Evolutionary conservation across 805 yeast genomes (phyloP).

Genomic region (Blastobotrys americana): DNA sequence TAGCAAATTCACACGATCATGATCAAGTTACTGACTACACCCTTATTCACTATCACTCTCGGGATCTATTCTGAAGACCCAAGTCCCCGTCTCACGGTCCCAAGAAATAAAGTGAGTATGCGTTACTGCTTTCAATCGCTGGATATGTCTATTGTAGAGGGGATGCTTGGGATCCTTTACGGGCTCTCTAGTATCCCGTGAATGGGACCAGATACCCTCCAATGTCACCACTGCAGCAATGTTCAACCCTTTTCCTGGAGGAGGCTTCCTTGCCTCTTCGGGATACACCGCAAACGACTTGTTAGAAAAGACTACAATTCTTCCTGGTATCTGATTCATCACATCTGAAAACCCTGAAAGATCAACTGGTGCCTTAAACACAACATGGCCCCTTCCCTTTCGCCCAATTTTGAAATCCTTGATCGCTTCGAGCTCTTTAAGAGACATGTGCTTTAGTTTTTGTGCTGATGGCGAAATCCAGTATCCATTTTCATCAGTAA

Average conservation of each 20-base stretch:
- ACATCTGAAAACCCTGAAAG: slow-evolving; percentile 54
- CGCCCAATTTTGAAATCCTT: slow-evolving; percentile 69
- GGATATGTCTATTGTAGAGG: slow-evolving; percentile 58
- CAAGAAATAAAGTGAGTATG: slow-evolving; percentile 64
- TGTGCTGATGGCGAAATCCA: slow-evolving; percentile 77
- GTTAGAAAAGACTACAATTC: slow-evolving; percentile 51
- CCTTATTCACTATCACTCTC: too few relatives aligned
- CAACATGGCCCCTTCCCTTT: slow-evolving; percentile 65
- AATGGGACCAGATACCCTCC: slow-evolving; percentile 74
- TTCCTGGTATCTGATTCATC: slow-evolving; percentile 57
- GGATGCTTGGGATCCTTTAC: slow-evolving; percentile 74
- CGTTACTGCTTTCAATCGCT: slow-evolving; percentile 53
- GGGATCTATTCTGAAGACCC: slow-evolving; percentile 31
- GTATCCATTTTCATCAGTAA: slow-evolving; percentile 65
- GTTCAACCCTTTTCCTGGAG: slow-evolving; percentile 76
- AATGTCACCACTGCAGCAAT: slow-evolving; percentile 64
- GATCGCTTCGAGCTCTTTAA: slow-evolving; percentile 59
- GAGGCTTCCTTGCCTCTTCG: slow-evolving; percentile 52
- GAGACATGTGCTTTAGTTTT: slow-evolving; percentile 50
- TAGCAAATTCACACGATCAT: too few relatives aligned
- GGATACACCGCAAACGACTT: slow-evolving; percentile 69
- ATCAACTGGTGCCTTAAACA: slow-evolving; percentile 77
- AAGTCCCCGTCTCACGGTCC: slow-evolving; percentile 55
- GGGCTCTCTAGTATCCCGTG: slow-evolving; percentile 61
- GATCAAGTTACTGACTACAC: too few relatives aligned